Conservation (phyloP, 768 basidiomycete genomes). For the Boletales sp. region DNA sequence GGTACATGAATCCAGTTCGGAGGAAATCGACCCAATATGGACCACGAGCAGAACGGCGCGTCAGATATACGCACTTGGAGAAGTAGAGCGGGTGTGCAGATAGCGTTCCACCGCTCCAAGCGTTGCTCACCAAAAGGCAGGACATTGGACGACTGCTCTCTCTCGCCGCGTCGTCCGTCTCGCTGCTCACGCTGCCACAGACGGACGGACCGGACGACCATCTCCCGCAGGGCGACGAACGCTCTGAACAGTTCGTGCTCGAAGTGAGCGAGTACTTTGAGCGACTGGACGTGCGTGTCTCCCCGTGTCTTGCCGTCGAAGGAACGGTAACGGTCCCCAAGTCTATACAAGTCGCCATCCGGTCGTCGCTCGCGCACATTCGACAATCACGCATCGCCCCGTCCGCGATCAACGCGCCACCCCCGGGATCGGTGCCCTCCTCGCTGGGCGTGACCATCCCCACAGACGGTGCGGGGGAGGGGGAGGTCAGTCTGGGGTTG, state of each 20-base stretch:
- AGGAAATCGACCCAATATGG: slow-evolving; percentile 75
- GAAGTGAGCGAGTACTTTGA: slow-evolving; percentile 87
- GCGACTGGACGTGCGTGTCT: slow-evolving; percentile 64
- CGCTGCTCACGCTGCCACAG: slow-evolving; percentile 78
- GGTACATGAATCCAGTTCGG: slow-evolving; percentile 12
- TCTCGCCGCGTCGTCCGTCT: slow-evolving; percentile 74
- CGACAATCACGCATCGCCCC: slow-evolving; percentile 80
- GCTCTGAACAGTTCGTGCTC: slow-evolving; percentile 80
- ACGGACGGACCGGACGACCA: slow-evolving; percentile 66
- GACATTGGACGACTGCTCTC: slow-evolving; percentile 75
- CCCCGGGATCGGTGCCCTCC: slow-evolving; percentile 68
- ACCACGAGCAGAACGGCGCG: slow-evolving; percentile 75
- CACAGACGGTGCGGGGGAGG: slow-evolving; percentile 23
- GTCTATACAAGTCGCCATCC: slow-evolving; percentile 74
- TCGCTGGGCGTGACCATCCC: slow-evolving; percentile 78
- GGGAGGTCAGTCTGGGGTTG: slow-evolving; percentile 51
- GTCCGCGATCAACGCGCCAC: slow-evolving; percentile 82
- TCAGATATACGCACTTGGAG: slow-evolving; percentile 76
- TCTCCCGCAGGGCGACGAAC: slow-evolving; percentile 76
- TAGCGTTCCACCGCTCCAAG: neutral
- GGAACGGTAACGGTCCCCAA: neutral
- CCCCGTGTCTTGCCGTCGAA: neutral
- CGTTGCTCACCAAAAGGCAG: slow-evolving; percentile 33
- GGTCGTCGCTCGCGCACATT: slow-evolving; percentile 78
- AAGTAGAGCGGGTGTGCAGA: slow-evolving; percentile 67